Evolutionary conservation across 306 rosid genomes (phyloP).

Genomic region (Coriaria nepalensis): DNA sequence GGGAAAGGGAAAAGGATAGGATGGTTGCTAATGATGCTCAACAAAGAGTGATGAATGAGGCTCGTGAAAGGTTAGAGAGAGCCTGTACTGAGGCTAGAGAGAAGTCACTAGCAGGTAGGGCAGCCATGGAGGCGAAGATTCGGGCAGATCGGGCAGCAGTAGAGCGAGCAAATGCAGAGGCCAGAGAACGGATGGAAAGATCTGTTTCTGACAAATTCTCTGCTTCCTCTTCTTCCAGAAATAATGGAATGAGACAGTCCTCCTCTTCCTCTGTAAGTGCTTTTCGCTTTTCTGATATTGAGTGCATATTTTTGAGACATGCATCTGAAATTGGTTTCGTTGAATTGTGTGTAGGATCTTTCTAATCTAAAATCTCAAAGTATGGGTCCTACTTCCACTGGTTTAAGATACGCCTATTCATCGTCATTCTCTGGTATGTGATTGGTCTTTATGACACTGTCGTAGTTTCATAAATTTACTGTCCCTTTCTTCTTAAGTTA

Average conservation of each 20-base stretch:
- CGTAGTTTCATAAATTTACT: constrained; percentile 8
- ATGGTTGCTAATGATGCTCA: constrained; percentile 84
- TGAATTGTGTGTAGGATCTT: constrained; percentile 38
- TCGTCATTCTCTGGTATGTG: constrained; percentile 50
- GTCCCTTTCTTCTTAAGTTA: neutral
- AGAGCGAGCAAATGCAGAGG: constrained; percentile 88
- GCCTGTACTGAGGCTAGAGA: constrained; percentile 93
- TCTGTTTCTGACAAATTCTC: constrained; percentile 73
- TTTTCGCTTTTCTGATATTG: neutral
- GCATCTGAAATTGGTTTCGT: constrained; percentile 4
- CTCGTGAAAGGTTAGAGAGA: constrained; percentile 88
- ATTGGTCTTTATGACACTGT: constrained; percentile 1
- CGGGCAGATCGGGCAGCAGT: constrained; percentile 83
- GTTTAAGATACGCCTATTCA: constrained; percentile 41
- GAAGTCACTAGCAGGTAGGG: constrained; percentile 57
- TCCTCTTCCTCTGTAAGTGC: constrained; percentile 55
- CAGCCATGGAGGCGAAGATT: constrained; percentile 65
- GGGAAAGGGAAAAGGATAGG: constrained; percentile 93
- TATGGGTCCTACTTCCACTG: constrained; percentile 18
- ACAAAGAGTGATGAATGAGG: constrained; percentile 68
- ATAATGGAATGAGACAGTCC: constrained; percentile 38
- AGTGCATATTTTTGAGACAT: constrained; percentile 2
- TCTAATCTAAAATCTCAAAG: constrained; percentile 43
- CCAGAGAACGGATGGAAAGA: constrained; percentile 72
- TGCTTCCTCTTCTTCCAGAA: constrained; percentile 43